Evolutionary conservation across 2,329 filamentous ascomycete genomes (phyloP).

Genomic region (Orbilia blumenaviensis): DNA sequence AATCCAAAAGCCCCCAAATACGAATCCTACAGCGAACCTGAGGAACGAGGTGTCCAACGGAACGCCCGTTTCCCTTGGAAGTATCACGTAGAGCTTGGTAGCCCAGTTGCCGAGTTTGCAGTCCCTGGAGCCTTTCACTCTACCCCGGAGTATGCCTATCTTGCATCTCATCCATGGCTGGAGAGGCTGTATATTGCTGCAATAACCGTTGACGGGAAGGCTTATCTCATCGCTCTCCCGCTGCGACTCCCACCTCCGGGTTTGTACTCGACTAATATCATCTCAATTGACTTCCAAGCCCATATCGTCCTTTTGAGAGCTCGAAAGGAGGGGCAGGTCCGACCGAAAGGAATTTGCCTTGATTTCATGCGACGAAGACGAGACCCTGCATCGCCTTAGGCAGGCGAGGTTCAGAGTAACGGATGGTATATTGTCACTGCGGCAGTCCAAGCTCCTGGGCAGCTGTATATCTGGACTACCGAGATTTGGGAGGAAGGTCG

Average conservation of each 20-base stretch:
- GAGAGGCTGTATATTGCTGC: slow-evolving; percentile 28
- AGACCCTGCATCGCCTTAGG: slow-evolving; percentile 22
- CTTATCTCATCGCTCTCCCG: slow-evolving; percentile 16
- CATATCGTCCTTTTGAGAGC: slow-evolving; percentile 10
- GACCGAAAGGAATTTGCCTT: slow-evolving; percentile 31
- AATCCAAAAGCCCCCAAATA: neutral
- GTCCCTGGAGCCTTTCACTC: neutral
- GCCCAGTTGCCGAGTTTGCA: slow-evolving; percentile 20
- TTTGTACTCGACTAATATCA: neutral
- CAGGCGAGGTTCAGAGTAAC: neutral
- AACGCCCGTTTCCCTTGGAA: slow-evolving; percentile 44
- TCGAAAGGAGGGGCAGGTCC: neutral
- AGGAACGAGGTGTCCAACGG: neutral
- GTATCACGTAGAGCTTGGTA: slow-evolving; percentile 27
- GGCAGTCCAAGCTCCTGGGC: slow-evolving; percentile 16
- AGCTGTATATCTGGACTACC: slow-evolving; percentile 20
- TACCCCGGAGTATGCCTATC: neutral
- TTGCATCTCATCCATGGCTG: neutral
- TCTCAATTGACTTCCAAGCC: slow-evolving; percentile 13
- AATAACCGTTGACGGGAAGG: slow-evolving; percentile 17
- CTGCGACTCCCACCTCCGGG: slow-evolving; percentile 30
- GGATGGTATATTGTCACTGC: slow-evolving; percentile 34
- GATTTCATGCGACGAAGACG: slow-evolving; percentile 11
- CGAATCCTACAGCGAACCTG: slow-evolving; percentile 31
- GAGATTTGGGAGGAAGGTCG: slow-evolving; percentile 3